Base-by-base conservation (phyloP, 1,284 basidiomycete genomes). In the Cryptococcus neoformans region DNA sequence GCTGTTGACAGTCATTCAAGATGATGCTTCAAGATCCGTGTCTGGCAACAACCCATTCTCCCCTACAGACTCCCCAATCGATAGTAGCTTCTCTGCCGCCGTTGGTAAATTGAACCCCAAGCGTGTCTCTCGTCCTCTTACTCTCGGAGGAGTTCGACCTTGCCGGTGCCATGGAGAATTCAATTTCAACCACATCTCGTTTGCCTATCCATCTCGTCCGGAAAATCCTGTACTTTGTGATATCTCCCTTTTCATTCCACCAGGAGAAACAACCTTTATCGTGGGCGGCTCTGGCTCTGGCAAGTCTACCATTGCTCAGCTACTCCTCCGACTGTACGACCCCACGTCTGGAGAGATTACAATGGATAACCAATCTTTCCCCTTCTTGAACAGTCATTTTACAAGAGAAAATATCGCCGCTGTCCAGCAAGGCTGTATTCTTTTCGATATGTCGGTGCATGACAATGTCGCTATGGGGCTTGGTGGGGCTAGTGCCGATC, bases 211-310 rank as follows among this genome's bases (percentile, higher is more conserved):
- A 0, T 87, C 91, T 1, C 85, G 91, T 17, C 81, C 82, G 6
- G 67, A 61, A 36, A 66, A 58, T 54, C 69, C 68, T 54, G 80
- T 80, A 4, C 70, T 84, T 4, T 57, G 72, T 7, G 71, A 81
- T 60, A 79, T 83, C 44, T 75, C 74, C 4, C 73, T 85, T 54
- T 82, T 80, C 81, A 83, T 99, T 49, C 89, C 92, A 1, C 84
- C 90, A 0, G 80, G 83, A 40, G 93, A 98, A 75, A 90, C 83
- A 17, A 96, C 94, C 0, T 97, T 92, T 78, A 87, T 98, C 66
- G 90, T 97, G 54, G 95, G 94, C 49, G 85, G 87, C 1, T 92
- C 89, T 2, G 93, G 94, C 2, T 89, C 87, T 1, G 93, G 94
- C 42, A 98, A 99, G 79, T 89, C 87, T n/a, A 97, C 92, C 0